Evolutionary conservation across 2,329 filamentous ascomycete genomes (phyloP).

Genomic region (Cytospora paraplurivora): DNA sequence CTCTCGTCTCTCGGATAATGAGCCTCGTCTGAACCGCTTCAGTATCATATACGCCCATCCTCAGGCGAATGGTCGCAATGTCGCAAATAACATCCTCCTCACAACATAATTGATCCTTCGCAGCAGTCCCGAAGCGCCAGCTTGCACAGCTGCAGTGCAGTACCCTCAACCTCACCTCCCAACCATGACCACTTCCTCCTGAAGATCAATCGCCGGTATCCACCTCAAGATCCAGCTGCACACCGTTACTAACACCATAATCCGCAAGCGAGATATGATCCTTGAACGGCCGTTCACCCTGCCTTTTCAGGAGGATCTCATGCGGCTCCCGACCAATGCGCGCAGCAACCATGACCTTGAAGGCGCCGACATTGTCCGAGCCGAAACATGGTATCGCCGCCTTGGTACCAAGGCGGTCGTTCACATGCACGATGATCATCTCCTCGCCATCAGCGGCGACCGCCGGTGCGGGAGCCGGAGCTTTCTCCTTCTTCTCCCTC

Average conservation of each 20-base stretch:
- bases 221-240: slow-evolving; percentile 66
- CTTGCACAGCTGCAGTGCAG: neutral
- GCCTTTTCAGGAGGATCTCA: slow-evolving; percentile 88
- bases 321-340: slow-evolving; percentile 86
- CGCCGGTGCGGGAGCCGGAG: slow-evolving; percentile 37
- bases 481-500: slow-evolving; percentile 38
- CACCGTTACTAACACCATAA: slow-evolving; percentile 92
- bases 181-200: neutral
- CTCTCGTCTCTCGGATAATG: neutral
- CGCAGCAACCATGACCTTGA: slow-evolving; percentile 90
- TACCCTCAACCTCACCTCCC: too few relatives aligned
- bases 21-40: neutral
- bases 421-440: slow-evolving; percentile 93
- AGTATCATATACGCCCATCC: neutral
- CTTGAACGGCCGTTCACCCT: slow-evolving; percentile 92
- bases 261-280: slow-evolving; percentile 85
- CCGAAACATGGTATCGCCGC: slow-evolving; percentile 88
- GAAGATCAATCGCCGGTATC: slow-evolving; percentile 58
- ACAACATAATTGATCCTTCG: neutral
- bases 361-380: slow-evolving; percentile 78
- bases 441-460: slow-evolving; percentile 55
- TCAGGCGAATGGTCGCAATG: neutral
- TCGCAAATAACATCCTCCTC: neutral
- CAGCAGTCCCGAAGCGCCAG: neutral
- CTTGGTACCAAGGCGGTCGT: slow-evolving; percentile 95